Conservation (phyloP, 2,329 filamentous ascomycete genomes). For the Alternaria incomplexa region DNA sequence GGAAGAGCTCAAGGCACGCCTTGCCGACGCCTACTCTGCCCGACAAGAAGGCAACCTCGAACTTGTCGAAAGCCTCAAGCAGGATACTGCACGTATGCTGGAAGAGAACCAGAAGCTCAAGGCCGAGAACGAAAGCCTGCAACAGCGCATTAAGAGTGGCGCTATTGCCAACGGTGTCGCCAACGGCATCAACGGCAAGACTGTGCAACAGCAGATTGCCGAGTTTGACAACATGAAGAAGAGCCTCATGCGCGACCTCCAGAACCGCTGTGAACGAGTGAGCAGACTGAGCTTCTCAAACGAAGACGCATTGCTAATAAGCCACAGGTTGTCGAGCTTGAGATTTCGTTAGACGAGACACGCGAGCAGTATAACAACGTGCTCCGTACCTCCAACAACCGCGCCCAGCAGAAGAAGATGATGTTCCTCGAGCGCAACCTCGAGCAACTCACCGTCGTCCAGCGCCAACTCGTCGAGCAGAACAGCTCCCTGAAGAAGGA, state of each 20-base stretch:
- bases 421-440: conserved; percentile 98
- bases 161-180: conserved; percentile 64
- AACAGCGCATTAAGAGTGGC: conserved; percentile 72
- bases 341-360: conserved; percentile 96
- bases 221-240: conserved; percentile 99
- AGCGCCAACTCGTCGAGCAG: conserved; percentile 96
- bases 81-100: conserved; percentile 76
- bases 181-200: conserved; percentile 76
- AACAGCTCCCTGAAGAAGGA: conserved; percentile 97
- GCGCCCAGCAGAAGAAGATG: conserved; percentile 99
- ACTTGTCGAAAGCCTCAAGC: conserved; percentile 77
- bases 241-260: conserved; percentile 96
- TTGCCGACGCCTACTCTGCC: conserved; percentile 78
- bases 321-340: conserved; percentile 79
- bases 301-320: conserved; percentile 24
- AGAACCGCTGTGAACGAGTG: conserved; percentile 94
- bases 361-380: conserved; percentile 99
- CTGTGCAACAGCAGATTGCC: conserved; percentile 94
- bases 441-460: conserved; percentile 95
- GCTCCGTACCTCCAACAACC: conserved; percentile 93
- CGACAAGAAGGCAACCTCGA: conserved; percentile 76
- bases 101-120: conserved; percentile 84
- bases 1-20: conserved; percentile 80
- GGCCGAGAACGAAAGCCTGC: conserved; percentile 78
- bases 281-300: conserved; percentile 25